Evolutionary conservation across 2,329 filamentous ascomycete species (phyloP).

Genomic region (Geosmithia putterillii): DNA sequence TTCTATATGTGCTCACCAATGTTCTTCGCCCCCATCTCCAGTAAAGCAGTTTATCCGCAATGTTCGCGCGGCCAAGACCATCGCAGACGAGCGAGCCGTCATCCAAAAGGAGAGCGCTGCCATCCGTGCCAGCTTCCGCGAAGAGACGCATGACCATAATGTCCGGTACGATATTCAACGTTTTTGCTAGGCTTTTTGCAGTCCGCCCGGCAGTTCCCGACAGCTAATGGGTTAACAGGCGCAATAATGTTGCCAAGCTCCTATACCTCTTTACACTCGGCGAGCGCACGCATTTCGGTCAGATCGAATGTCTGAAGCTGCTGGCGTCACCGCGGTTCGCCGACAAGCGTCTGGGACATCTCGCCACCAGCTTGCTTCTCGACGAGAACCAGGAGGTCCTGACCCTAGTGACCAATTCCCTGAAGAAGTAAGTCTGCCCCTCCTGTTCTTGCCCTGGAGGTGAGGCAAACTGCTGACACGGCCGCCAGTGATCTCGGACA

Average conservation of each 20-base stretch:
- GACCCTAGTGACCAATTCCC: conserved; percentile 91
- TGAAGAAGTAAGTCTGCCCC: conserved; percentile 66
- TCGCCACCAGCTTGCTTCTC: conserved; percentile 89
- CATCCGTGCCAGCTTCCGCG: conserved; percentile 92
- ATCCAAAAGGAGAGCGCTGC: conserved; percentile 98
- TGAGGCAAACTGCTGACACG: neutral
- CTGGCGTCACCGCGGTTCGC: conserved; percentile 94
- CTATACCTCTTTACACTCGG: conserved; percentile 96
- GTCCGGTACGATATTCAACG: conserved; percentile 77
- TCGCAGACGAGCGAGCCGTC: conserved; percentile 94
- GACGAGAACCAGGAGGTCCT: conserved; percentile 98
- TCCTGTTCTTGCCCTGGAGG: neutral
- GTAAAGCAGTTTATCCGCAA: conserved; percentile 99
- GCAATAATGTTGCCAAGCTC: conserved; percentile 98
- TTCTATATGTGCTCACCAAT: neutral
- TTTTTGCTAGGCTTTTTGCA: no score
- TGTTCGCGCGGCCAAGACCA: conserved; percentile 95
- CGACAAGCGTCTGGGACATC: conserved; percentile 89
- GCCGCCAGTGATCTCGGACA: conserved; percentile 74
- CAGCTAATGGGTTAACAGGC: conserved; percentile 42
- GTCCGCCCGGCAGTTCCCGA: neutral
- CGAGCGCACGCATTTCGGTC: conserved; percentile 94
- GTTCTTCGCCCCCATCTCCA: conserved; percentile 21
- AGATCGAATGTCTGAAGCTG: conserved; percentile 98
- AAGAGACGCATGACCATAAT: conserved; percentile 88